Evolutionary conservation across 164 flowering plant species (phyloP).

Genomic region (Aristolochia californica): DNA sequence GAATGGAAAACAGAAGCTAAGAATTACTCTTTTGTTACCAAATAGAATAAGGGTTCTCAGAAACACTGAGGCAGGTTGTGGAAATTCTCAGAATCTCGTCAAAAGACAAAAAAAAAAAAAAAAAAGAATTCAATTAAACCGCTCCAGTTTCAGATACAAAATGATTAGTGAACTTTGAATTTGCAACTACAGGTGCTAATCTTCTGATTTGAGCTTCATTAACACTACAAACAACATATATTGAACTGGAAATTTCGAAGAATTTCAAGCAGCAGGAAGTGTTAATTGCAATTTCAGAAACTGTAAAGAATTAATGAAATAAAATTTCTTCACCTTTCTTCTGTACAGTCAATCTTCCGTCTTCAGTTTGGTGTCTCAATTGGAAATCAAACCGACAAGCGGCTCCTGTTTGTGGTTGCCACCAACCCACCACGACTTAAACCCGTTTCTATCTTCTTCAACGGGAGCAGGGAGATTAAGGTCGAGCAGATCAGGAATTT

Average conservation of each 20-base stretch:
- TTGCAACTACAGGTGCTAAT: background rate
- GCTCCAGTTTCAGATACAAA: too few species aligned
- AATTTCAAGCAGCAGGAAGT: constrained; percentile 2
- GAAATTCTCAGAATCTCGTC: too few species aligned
- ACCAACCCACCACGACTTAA: constrained; percentile 26
- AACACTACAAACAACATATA: background rate
- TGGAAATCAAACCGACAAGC: constrained; percentile 19
- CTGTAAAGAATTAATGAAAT: constrained; percentile 25
- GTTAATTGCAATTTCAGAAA: constrained; percentile 5
- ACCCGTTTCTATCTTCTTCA: constrained; percentile 32
- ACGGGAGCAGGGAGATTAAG: constrained; percentile 59
- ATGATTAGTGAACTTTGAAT: background rate
- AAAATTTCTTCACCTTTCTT: constrained; percentile 9
- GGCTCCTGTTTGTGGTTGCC: constrained; percentile 21
- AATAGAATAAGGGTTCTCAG: too few species aligned
- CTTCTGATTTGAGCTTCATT: background rate
- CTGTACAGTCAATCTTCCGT: constrained; percentile 23
- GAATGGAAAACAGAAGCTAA: too few species aligned
- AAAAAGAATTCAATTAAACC: too few species aligned
- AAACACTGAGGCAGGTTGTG: too few species aligned
- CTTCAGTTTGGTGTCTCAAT: constrained; percentile 9
- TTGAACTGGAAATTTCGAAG: too few species aligned
- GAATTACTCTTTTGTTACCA: too few species aligned
- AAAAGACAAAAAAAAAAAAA: too few species aligned
- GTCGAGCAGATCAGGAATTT: constrained; percentile 35